Percentiles rank a stretch among this genome's conserved stretches.
phyloP scores from a whole-genome alignment of 495 filamentous ascomycete genomes.

The Aspergillus ostianus region DNA sequence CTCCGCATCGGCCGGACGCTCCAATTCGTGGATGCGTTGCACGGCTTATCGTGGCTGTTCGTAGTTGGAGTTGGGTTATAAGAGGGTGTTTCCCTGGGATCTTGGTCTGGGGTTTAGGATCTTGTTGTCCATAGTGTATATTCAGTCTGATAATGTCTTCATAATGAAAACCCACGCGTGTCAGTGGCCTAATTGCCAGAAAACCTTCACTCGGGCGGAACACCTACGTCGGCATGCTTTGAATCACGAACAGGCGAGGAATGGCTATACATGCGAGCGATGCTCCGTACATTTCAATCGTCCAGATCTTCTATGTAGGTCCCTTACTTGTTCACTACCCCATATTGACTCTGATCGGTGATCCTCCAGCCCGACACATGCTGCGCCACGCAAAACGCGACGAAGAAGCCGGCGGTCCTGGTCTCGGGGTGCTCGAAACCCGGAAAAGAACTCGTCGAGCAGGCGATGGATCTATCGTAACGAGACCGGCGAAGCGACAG shows the following conservation, averaged over 20 bases:
- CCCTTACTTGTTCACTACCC: not conserved
- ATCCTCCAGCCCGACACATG: conserved; percentile 54
- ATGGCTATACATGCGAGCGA: conserved; percentile 53
- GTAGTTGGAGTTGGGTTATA: too few relatives aligned
- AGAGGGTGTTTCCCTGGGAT: too few relatives aligned
- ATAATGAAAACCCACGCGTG: conserved; percentile 43
- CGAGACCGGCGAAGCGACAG: conserved; percentile 31
- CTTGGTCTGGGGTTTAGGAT: too few relatives aligned
- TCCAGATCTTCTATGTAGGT: conserved; percentile 52
- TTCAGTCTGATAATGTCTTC: not conserved
- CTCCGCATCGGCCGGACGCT: conserved; percentile 16
- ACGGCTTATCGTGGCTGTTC: conserved; percentile 1
- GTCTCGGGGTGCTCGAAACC: conserved; percentile 56
- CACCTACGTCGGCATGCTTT: conserved; percentile 58
- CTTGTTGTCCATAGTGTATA: too few relatives aligned
- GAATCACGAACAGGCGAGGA: conserved; percentile 48
- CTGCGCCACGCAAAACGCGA: conserved; percentile 59
- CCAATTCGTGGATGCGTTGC: conserved; percentile 4
- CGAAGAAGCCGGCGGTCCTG: conserved; percentile 57
- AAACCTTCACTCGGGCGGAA: conserved; percentile 57
- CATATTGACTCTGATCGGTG: conserved; percentile 11
- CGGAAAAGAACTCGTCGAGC: conserved; percentile 59
- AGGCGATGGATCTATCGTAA: conserved; percentile 54
- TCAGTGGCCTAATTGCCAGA: conserved; percentile 45
- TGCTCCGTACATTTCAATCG: conserved; percentile 57